Evolutionary conservation across 1,284 basidiomycete species (phyloP).

Genomic region (Trichosporon sp.): DNA sequence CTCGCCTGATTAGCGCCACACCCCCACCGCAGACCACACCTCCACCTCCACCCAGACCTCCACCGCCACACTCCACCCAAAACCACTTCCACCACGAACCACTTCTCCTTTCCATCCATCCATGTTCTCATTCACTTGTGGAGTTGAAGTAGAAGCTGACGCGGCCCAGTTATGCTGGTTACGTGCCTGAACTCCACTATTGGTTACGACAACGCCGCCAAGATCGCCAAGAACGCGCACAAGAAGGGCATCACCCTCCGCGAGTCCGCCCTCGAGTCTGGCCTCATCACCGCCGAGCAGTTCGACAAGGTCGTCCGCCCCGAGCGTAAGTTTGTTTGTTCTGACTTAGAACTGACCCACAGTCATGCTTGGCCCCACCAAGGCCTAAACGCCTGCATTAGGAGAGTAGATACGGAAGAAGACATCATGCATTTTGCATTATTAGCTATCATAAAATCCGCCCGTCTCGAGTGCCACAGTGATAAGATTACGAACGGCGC

Average conservation of each 20-base stretch:
- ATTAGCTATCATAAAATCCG: not conserved
- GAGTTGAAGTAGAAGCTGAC: not conserved
- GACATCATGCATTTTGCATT: constrained; percentile 17
- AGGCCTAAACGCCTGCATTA: not conserved
- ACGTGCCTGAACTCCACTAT: constrained; percentile 49
- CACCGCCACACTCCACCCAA: constrained; percentile 3
- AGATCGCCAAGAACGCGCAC: constrained; percentile 99
- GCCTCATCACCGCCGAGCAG: constrained; percentile 83
- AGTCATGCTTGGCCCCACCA: constrained; percentile 28
- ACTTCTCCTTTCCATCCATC: constrained; percentile 1
- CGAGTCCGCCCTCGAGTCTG: constrained; percentile 86
- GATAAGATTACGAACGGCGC: too few species aligned
- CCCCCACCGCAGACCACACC: not conserved
- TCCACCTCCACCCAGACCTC: constrained; percentile 3
- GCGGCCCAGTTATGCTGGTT: constrained; percentile 29
- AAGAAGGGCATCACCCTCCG: constrained; percentile 93
- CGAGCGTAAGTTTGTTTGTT: constrained; percentile 59
- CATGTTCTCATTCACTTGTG: not conserved
- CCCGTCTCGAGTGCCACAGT: too few species aligned
- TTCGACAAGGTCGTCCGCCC: constrained; percentile 96
- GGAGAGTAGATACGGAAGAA: constrained; percentile 5
- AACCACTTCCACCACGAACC: not conserved
- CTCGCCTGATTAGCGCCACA: not conserved
- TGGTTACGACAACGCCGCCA: constrained; percentile 64
- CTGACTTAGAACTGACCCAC: not conserved